Evolutionary conservation across 345 rosid genomes (phyloP).

Genomic region (Eucalyptus dawsonii): DNA sequence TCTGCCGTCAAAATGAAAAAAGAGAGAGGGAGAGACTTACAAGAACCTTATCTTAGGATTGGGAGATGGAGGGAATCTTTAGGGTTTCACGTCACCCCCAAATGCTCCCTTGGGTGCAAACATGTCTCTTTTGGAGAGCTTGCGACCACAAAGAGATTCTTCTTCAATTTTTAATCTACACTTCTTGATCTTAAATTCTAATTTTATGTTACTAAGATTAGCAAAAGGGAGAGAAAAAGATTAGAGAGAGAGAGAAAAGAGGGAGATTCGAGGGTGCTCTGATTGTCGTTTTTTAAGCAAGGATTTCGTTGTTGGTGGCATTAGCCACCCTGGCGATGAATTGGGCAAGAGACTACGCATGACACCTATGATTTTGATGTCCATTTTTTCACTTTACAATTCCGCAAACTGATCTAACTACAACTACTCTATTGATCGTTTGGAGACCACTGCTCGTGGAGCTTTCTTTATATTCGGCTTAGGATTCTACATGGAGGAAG

Average conservation of each 20-base stretch:
- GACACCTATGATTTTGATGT: background rate
- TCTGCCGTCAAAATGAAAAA: background rate
- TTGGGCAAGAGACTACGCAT: background rate
- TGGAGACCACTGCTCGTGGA: background rate
- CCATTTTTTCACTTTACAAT: background rate
- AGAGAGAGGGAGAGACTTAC: background rate
- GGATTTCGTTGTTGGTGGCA: constrained; percentile 5
- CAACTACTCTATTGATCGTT: background rate
- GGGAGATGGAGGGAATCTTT: constrained; percentile 19
- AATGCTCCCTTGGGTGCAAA: constrained; percentile 22
- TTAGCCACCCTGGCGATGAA: background rate
- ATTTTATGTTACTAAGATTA: background rate
- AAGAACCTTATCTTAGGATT: background rate
- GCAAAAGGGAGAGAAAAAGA: background rate
- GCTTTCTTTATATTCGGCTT: background rate
- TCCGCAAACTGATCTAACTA: background rate
- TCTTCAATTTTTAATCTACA: background rate
- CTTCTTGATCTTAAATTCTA: background rate
- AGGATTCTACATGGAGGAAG: background rate
- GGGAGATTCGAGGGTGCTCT: background rate
- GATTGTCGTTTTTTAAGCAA: background rate
- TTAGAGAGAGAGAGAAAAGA: background rate
- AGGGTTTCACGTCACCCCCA: constrained; percentile 12
- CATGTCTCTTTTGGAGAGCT: constrained; percentile 25
- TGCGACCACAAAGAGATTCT: background rate